phyloP scores from a whole-genome alignment of 148 eudicot species.

The Camellia granthamiana region DNA sequence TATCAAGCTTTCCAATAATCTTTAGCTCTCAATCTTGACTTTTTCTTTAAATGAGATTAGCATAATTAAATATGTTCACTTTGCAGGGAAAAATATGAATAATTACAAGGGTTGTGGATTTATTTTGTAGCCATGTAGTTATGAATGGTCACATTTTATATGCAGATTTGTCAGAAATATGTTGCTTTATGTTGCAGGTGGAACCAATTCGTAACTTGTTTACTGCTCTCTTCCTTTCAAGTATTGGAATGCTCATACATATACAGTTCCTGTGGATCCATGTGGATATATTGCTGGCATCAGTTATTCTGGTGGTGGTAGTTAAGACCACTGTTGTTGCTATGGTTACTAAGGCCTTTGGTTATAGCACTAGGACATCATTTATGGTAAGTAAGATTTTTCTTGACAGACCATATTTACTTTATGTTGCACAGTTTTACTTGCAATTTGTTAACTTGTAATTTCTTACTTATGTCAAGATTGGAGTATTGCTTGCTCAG shows the following conservation, averaged over 20 bases:
- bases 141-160: neutral
- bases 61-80: neutral
- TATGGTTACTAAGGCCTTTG: slow-evolving; percentile 69
- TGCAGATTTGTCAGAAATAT: neutral
- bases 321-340: slow-evolving; percentile 89
- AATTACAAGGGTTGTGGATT: neutral
- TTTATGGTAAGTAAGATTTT: slow-evolving; percentile 58
- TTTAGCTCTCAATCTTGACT: neutral
- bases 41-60: neutral
- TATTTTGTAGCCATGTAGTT: neutral
- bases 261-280: slow-evolving; percentile 95
- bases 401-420: neutral
- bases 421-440: slow-evolving; percentile 4
- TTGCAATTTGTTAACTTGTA: slow-evolving; percentile 5
- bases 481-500: slow-evolving; percentile 93
- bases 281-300: slow-evolving; percentile 95
- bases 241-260: slow-evolving; percentile 97
- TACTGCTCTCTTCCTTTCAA: slow-evolving; percentile 97
- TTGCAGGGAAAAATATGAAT: neutral
- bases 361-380: slow-evolving; percentile 76
- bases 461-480: slow-evolving; percentile 38
- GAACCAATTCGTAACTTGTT: slow-evolving; percentile 97
- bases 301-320: slow-evolving; percentile 83
- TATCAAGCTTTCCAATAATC: too few species aligned
- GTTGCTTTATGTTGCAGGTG: slow-evolving; percentile 51